Evolutionary conservation across 352 stramenopile species (phyloP), one percentile per base, ranked within the genome.

Genomic region (Phytophthora tubulina): DNA sequence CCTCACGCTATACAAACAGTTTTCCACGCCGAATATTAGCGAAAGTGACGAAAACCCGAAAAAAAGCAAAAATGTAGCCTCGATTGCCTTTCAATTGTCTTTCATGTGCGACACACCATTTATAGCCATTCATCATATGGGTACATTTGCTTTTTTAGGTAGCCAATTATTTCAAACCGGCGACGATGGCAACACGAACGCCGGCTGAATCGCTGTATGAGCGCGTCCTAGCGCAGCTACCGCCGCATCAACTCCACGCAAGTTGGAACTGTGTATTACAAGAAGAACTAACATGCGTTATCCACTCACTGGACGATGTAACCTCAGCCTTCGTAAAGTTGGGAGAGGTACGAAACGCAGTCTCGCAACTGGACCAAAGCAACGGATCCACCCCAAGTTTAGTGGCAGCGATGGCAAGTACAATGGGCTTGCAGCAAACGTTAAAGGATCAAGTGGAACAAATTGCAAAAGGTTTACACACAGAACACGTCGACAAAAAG

Each of bases 331-430:
- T 72, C 9, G 31, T 21, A 21, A 67, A 62, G 35, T 49, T 72
- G 56, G 32, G 51, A 49, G 64, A 72, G 49, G 32, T 72, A 15
- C 56, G 48, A 15, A 48, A 55, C 21, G 64, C 64, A 6, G 64
- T 72, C 21, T 55, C 56, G 4, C 42, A 67, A 52, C 44, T 70
- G 44, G 44, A 70, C 35, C 63, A 58, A 4, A 48, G 14, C 15
- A 53, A 21, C 41, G 13, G 11, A 15, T 54, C 62, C n/a, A 38
- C 44, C 15, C 38, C 46, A n/a, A 52, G 63, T 27, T 13, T 70
- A 5, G 6, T 52, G 15, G 11, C 33, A 15, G 4, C 31, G 11
- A 38, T 44, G 9, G 44, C 38, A 5, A 56, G 8, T 10, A 27
- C 35, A 33, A n/a, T 50, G 31, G 15, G 3, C 3, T 17, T 66